Percentiles rank a stretch among this genome's conserved stretches.
Evolutionary conservation across 768 basidiomycete species (phyloP).

Genomic region (Pisolithus albus): DNA sequence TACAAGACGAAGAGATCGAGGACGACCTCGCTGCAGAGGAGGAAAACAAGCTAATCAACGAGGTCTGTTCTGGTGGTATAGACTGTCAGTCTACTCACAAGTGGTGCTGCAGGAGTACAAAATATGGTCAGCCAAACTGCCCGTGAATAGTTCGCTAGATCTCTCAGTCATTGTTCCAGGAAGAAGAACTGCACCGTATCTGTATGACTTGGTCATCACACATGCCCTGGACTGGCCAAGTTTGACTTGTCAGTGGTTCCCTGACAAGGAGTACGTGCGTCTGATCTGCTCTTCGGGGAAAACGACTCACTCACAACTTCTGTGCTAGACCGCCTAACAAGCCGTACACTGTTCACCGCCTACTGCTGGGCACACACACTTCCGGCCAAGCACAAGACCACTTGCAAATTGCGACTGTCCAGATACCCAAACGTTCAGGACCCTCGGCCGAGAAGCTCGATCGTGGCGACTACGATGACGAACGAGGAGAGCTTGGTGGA

Average conservation of each 20-base stretch:
- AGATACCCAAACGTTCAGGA: conserved; percentile 79
- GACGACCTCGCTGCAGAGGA: conserved; percentile 79
- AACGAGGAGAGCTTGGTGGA: conserved; percentile 90
- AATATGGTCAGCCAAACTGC: conserved; percentile 52
- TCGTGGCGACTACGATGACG: conserved; percentile 79
- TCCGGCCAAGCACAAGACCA: conserved; percentile 92
- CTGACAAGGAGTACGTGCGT: conserved; percentile 89
- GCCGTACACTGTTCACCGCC: conserved; percentile 89
- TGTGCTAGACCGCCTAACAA: conserved; percentile 73
- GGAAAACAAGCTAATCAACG: conserved; percentile 83
- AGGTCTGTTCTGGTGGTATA: conserved; percentile 40
- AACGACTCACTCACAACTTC: background rate
- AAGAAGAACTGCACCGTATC: conserved; percentile 96
- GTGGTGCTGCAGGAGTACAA: conserved; percentile 62
- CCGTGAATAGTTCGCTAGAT: background rate
- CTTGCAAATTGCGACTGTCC: conserved; percentile 91
- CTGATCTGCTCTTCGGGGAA: background rate
- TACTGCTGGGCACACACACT: conserved; percentile 96
- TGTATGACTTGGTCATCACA: conserved; percentile 96
- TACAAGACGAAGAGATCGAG: conserved; percentile 58
- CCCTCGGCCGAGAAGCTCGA: conserved; percentile 72
- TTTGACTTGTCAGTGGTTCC: conserved; percentile 98
- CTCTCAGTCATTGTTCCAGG: conserved; percentile 36
- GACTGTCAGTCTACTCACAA: conserved; percentile 5
- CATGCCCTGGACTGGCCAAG: conserved; percentile 98